These are phyloP conservation scores for Flaveria floridana DNA, from an alignment of 140 eudicot genomes.

Conservation along the genomic window DNA sequence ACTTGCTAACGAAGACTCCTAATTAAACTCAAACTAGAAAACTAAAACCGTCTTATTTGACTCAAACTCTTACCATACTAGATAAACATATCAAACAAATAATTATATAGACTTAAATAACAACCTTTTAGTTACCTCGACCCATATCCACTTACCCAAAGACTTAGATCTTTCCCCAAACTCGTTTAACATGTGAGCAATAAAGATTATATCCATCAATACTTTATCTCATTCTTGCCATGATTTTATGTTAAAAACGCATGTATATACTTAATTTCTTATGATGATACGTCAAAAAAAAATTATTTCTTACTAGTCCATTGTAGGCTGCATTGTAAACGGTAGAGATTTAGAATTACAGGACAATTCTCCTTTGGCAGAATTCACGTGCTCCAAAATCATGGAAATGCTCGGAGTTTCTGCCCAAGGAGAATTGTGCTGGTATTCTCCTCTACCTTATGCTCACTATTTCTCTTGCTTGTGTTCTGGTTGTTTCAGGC, in stretches of 20 bases:
- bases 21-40: too few species aligned
- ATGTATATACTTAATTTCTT: slow-evolving; percentile 7
- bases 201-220: neutral
- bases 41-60: too few species aligned
- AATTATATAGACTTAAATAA: too few species aligned
- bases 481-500: slow-evolving; percentile 1
- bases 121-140: too few species aligned
- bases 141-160: too few species aligned
- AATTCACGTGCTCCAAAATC: slow-evolving; percentile 8
- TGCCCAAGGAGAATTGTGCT: slow-evolving; percentile 44
- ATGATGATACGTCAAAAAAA: neutral
- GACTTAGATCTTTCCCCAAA: too few species aligned
- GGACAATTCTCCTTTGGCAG: slow-evolving; percentile 83
- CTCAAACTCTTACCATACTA: too few species aligned
- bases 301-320: neutral
- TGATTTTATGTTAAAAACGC: neutral
- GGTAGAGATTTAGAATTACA: slow-evolving; percentile 47
- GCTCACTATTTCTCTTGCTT: neutral
- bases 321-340: slow-evolving; percentile 1
- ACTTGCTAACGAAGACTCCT: too few species aligned
- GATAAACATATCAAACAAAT: too few species aligned
- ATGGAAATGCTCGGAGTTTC: slow-evolving; percentile 23
- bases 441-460: slow-evolving; percentile 38
- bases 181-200: too few species aligned
- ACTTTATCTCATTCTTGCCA: neutral